Base-by-base conservation (phyloP, 2,329 filamentous ascomycete species). In the Purpureocillium lavendulum region DNA sequence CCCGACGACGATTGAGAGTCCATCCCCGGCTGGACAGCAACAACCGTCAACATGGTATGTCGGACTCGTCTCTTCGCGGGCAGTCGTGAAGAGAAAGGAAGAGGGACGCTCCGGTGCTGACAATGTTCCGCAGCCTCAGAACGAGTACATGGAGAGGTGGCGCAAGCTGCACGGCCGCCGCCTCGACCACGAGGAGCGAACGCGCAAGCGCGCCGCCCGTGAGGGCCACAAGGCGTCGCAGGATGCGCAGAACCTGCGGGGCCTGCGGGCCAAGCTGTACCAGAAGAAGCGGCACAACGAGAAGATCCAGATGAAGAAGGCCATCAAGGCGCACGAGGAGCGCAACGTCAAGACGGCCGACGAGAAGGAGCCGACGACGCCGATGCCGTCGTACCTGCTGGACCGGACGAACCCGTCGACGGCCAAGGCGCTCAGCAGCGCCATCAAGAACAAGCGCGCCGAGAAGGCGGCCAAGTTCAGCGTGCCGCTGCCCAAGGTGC, bases 221-320 rank as follows among this genome's bases (percentile, higher is more conserved):
- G 87, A 94, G 69, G 83, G 80, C 44, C 90, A 98, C 73, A 82
- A 89, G 66, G 79, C 79, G 41, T 92, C 85, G 37, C 76, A 92
- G 58, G 83, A 95, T 68, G 88, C 92, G 17, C 90, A 97, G 72
- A 95, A 92, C 64, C 75, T 96, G 57, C 83, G 85, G 45, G 92
- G 92, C 49, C 78, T 97, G 53, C 76, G 87, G 46, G 92, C 92
- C 52, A 98, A 98, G 74, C 71, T 94, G 56, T 82, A 92, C 70
- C 84, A 90, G 64, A 82, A 97, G 77, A 87, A 89, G 73, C 80
- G 92, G 18, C 86, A 88, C 70, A 84, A 89, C 62, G 89, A 98
- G 73, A 98, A 98, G 82, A 94, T 95, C 60, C 87, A 94, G 75
- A 89, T 95, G 84, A 84, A 84, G 66, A 94, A 95, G 75, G 72